A percentile compares a stretch with the other conserved stretches of the same genome.
Evolutionary conservation across 805 yeast species (phyloP).

Genomic region (Pichia deserticola): DNA sequence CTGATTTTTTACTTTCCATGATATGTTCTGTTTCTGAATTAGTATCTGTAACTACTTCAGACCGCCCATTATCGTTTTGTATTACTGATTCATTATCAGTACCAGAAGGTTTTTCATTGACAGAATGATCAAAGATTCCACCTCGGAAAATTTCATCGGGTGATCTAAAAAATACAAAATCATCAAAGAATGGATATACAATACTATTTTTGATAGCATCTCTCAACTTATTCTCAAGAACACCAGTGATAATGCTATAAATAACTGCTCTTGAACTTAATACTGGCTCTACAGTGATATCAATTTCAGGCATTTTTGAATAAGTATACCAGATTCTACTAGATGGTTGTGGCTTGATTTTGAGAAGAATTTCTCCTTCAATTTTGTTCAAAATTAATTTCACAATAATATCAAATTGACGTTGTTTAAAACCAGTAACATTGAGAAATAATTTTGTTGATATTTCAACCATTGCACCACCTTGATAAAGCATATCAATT

Average conservation of each 20-base stretch:
- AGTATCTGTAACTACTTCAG: no score
- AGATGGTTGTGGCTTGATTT: slow-evolving; percentile 85
- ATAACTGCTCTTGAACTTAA: slow-evolving; percentile 78
- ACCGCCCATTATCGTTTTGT: no score
- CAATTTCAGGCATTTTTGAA: slow-evolving; percentile 68
- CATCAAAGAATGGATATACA: slow-evolving; percentile 88
- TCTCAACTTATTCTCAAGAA: slow-evolving; percentile 67
- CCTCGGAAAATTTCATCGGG: slow-evolving; percentile 72
- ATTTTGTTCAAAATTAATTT: slow-evolving; percentile 60
- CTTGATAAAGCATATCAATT: slow-evolving; percentile 59
- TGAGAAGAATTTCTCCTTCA: slow-evolving; percentile 64
- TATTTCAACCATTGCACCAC: slow-evolving; percentile 67
- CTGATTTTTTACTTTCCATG: no score
- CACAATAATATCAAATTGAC: slow-evolving; percentile 67
- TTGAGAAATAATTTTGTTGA: slow-evolving; percentile 74
- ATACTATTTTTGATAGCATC: slow-evolving; percentile 74
- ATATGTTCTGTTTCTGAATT: no score
- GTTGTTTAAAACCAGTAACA: slow-evolving; percentile 65
- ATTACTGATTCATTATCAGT: neutral
- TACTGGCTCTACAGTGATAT: slow-evolving; percentile 79
- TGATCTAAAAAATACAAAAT: slow-evolving; percentile 63
- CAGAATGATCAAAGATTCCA: slow-evolving; percentile 75
- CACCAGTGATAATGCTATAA: slow-evolving; percentile 70
- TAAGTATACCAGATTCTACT: slow-evolving; percentile 88
- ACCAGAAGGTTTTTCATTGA: slow-evolving; percentile 12